Conservation (phyloP, 768 basidiomycete species). For the Auriscalpium orientale region DNA sequence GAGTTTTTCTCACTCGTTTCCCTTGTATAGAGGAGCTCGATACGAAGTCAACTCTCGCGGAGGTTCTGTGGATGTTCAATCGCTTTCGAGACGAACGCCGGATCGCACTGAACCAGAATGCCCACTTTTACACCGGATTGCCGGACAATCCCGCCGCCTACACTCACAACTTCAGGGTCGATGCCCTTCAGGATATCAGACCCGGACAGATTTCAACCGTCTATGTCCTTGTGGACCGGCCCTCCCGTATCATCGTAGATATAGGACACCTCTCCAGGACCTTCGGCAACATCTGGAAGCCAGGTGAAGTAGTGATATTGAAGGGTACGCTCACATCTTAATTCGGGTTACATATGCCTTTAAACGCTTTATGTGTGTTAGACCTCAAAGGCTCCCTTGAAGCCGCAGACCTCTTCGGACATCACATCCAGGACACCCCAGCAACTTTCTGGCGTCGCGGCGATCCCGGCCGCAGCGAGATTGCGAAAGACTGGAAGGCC, state of each 20-base stretch:
- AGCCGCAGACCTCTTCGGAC: neutral
- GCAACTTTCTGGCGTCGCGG: neutral
- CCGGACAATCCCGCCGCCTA: neutral
- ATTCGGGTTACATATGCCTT: neutral
- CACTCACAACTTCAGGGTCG: neutral
- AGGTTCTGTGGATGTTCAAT: slow-evolving; percentile 9
- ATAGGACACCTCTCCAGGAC: neutral
- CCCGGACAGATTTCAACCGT: neutral
- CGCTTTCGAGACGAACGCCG: neutral
- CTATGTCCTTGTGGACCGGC: slow-evolving; percentile 2
- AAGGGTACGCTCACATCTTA: neutral
- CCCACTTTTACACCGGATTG: slow-evolving; percentile 3
- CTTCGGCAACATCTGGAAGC: slow-evolving; percentile 6
- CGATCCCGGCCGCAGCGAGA: neutral
- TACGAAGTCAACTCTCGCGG: neutral
- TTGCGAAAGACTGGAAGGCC: neutral
- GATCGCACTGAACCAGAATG: slow-evolving; percentile 4
- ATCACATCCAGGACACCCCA: neutral
- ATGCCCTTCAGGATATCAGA: neutral
- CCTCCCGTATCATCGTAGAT: slow-evolving; percentile 2
- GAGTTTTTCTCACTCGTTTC: neutral
- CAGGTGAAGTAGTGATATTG: neutral
- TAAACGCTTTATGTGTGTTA: neutral
- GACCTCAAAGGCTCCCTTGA: neutral
- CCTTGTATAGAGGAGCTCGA: slow-evolving; percentile 1